These are phyloP conservation scores for Kuraishia borneana DNA, from an alignment of 805 yeast genomes.

Conservation along the genomic window DNA sequence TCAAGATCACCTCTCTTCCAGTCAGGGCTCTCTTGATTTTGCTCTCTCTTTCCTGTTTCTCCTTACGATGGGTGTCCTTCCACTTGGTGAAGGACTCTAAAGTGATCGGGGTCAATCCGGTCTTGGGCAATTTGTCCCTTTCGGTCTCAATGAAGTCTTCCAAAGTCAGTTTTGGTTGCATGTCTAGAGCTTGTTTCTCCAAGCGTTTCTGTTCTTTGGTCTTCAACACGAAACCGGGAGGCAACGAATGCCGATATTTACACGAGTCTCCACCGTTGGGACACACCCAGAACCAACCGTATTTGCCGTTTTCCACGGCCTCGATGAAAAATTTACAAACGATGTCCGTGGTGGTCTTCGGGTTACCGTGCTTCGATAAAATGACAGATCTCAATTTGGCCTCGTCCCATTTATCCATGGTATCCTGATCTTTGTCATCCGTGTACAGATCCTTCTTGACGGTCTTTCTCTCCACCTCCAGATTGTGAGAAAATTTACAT, in stretches of 20 bases:
- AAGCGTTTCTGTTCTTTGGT: slow-evolving; percentile 91
- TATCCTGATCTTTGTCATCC: slow-evolving; percentile 63
- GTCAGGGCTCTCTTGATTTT: slow-evolving; percentile 35
- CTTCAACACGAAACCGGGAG: slow-evolving; percentile 93
- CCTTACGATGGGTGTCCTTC: slow-evolving; percentile 61
- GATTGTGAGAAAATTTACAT: slow-evolving; percentile 91
- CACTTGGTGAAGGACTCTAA: slow-evolving; percentile 69
- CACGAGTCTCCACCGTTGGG: slow-evolving; percentile 91
- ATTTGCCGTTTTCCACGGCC: slow-evolving; percentile 94
- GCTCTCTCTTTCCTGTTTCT: slow-evolving; percentile 29
- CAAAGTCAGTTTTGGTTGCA: slow-evolving; percentile 81
- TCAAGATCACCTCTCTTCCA: slow-evolving; percentile 61
- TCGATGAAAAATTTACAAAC: slow-evolving; percentile 91
- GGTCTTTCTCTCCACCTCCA: slow-evolving; percentile 75
- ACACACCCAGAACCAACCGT: slow-evolving; percentile 99
- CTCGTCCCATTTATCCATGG: slow-evolving; percentile 97
- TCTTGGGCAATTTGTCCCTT: slow-evolving; percentile 70
- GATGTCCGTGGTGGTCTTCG: slow-evolving; percentile 85
- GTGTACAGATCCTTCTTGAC: slow-evolving; percentile 88
- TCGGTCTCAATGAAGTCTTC: slow-evolving; percentile 96
- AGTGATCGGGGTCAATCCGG: slow-evolving; percentile 77
- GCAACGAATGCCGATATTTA: slow-evolving; percentile 90
- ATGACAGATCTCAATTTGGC: slow-evolving; percentile 84
- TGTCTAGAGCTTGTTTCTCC: slow-evolving; percentile 76
- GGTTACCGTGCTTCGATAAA: slow-evolving; percentile 88